Conservation (phyloP, 2,329 filamentous ascomycete species). For the Cladosporium velox region DNA sequence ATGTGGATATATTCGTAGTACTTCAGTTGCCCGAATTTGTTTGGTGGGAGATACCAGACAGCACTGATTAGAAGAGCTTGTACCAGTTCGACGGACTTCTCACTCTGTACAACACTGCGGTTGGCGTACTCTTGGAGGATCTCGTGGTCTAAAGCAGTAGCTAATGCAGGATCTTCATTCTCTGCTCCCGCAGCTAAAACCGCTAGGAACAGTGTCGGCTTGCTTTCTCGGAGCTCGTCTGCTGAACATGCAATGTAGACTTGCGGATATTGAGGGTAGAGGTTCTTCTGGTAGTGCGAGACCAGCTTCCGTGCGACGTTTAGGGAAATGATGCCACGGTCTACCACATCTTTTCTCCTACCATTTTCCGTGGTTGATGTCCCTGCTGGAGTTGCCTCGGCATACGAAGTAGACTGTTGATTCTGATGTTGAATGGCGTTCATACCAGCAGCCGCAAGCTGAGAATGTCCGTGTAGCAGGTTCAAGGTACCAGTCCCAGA, state of each 20-base stretch:
- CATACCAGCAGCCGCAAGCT: slow-evolving; percentile 2
- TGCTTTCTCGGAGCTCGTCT: slow-evolving; percentile 58
- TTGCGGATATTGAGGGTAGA: slow-evolving; percentile 63
- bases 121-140: slow-evolving; percentile 52
- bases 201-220: slow-evolving; percentile 69
- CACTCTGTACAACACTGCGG: slow-evolving; percentile 50
- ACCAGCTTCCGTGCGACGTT: slow-evolving; percentile 60
- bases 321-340: slow-evolving; percentile 60
- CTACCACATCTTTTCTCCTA: slow-evolving; percentile 49
- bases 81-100: slow-evolving; percentile 55
- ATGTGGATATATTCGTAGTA: slow-evolving; percentile 57
- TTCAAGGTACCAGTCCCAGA: not conserved
- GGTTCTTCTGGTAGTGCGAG: slow-evolving; percentile 59
- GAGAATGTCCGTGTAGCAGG: not conserved
- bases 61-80: slow-evolving; percentile 53
- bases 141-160: slow-evolving; percentile 50
- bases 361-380: slow-evolving; percentile 39
- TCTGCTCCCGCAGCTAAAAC: slow-evolving; percentile 65
- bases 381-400: slow-evolving; percentile 23
- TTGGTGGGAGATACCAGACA: slow-evolving; percentile 54
- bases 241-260: slow-evolving; percentile 63
- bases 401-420: not conserved
- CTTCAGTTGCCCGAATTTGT: slow-evolving; percentile 46
- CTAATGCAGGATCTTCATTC: slow-evolving; percentile 54
- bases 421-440: not conserved